Conservation (phyloP, 345 rosid genomes). For the Hibiscus tridactylites region DNA sequence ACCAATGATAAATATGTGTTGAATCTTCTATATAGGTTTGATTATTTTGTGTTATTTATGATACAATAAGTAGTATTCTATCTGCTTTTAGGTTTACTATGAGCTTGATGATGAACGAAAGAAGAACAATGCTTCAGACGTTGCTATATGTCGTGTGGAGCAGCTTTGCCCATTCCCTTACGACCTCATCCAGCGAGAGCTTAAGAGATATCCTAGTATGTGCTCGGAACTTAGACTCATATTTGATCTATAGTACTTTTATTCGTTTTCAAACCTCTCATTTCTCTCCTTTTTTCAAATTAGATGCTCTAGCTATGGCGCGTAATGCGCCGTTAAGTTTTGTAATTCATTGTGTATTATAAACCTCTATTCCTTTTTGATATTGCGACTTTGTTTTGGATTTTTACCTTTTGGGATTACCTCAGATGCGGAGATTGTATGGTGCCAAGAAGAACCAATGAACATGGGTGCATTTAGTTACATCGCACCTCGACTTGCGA, state of each 20-base stretch:
- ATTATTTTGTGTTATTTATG: neutral
- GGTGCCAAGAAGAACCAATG: slow-evolving; percentile 94
- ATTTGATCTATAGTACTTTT: too few relatives aligned
- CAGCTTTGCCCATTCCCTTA: neutral
- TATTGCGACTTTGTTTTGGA: neutral
- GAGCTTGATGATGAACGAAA: slow-evolving; percentile 67
- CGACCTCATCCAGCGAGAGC: neutral
- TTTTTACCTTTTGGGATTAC: neutral
- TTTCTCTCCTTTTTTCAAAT: too few relatives aligned
- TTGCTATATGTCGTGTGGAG: neutral
- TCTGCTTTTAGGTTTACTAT: slow-evolving; percentile 39
- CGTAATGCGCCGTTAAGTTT: neutral
- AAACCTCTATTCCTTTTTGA: neutral
- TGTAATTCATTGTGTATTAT: neutral
- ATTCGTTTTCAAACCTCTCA: too few relatives aligned
- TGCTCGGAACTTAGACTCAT: neutral
- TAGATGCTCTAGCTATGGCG: too few relatives aligned
- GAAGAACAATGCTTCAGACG: slow-evolving; percentile 31
- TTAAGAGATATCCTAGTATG: slow-evolving; percentile 27
- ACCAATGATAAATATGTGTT: neutral
- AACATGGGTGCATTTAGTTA: slow-evolving; percentile 71
- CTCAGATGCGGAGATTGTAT: slow-evolving; percentile 58
- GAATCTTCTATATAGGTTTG: neutral
- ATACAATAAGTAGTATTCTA: neutral
- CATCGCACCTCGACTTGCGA: slow-evolving; percentile 50